These are phyloP conservation scores for Plenodomus lindquistii DNA, from an alignment of 2,329 filamentous ascomycete genomes.

Conservation along the genomic window DNA sequence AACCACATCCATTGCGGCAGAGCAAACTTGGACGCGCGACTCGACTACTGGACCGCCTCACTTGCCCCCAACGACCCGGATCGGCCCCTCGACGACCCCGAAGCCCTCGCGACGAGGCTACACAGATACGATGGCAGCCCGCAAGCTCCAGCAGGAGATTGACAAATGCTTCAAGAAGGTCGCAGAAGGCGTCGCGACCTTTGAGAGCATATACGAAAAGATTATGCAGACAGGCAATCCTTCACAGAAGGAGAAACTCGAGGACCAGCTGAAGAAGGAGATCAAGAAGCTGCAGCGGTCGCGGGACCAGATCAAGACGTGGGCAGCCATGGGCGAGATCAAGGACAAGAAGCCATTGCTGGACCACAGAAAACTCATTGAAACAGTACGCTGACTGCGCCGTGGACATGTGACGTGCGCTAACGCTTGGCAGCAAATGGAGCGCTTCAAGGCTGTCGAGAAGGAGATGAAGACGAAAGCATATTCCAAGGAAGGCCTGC, in stretches of 20 bases:
- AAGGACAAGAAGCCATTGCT: conserved; percentile 97
- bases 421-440: conserved; percentile 78
- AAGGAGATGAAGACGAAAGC: conserved; percentile 99
- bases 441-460: conserved; percentile 99
- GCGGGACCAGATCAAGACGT: conserved; percentile 99
- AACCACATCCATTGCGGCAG: conserved; percentile 15
- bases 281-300: conserved; percentile 99
- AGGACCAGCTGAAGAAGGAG: conserved; percentile 97
- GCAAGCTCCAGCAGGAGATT: conserved; percentile 97
- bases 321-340: conserved; percentile 97
- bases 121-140: conserved; percentile 75
- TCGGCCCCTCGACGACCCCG: conserved; percentile 8
- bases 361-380: conserved; percentile 93
- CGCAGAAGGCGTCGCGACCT: conserved; percentile 85
- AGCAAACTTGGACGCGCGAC: conserved; percentile 24
- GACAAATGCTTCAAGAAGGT: conserved; percentile 99
- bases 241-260: conserved; percentile 96
- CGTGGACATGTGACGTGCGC: conserved; percentile 18
- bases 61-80: conserved; percentile 16
- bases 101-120: conserved; percentile 40
- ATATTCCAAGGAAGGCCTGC: conserved; percentile 96
- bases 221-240: conserved; percentile 90
- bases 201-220: conserved; percentile 97
- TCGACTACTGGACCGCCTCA: conserved; percentile 10
- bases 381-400: conserved; percentile 70